Evolutionary conservation across 192 early-diverging fungal species (phyloP).

Genomic region (Gonapodya prolifera): DNA sequence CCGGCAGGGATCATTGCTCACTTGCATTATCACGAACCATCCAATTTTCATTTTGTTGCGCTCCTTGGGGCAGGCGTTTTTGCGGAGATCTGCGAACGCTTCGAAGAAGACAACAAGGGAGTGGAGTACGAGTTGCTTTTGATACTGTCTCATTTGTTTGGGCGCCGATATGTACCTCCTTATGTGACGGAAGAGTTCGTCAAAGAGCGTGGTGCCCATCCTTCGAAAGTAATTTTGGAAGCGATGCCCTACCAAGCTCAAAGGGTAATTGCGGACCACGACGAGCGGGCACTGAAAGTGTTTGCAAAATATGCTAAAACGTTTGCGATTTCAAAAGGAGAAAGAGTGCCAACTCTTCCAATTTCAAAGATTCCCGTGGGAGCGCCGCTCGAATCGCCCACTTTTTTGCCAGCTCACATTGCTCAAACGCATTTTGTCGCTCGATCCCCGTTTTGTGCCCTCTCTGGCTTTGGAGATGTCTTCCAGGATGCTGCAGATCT

Average conservation of each 20-base stretch:
- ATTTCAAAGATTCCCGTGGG: not conserved
- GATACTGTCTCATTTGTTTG: conserved; percentile 7
- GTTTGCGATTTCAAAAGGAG: not conserved
- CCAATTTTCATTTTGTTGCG: conserved; percentile 23
- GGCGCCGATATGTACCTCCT: not conserved
- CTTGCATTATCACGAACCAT: conserved; percentile 20
- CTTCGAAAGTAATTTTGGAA: conserved; percentile 18
- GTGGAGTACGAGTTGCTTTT: not conserved
- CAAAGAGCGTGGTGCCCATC: not conserved
- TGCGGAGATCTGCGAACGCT: not conserved
- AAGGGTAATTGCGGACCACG: conserved; percentile 13
- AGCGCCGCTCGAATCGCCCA: not conserved
- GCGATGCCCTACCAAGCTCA: conserved; percentile 6
- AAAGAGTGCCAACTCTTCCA: not conserved
- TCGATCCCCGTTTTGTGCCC: conserved; percentile 17
- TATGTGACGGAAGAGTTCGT: not conserved
- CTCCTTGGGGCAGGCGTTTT: conserved; percentile 25
- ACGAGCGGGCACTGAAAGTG: conserved; percentile 3
- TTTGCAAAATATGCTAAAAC: not conserved
- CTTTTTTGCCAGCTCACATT: not conserved
- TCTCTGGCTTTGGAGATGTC: conserved; percentile 16
- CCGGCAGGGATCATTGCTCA: conserved; percentile 15
- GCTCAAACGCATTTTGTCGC: conserved; percentile 3
- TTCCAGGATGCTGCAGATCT: conserved; percentile 12
- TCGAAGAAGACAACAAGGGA: not conserved